Percentiles rank a stretch among this genome's conserved stretches.
These are phyloP conservation scores for Grosmannia clavigera DNA, from an alignment of 2,329 filamentous ascomycete species.

Conservation along the genomic window DNA sequence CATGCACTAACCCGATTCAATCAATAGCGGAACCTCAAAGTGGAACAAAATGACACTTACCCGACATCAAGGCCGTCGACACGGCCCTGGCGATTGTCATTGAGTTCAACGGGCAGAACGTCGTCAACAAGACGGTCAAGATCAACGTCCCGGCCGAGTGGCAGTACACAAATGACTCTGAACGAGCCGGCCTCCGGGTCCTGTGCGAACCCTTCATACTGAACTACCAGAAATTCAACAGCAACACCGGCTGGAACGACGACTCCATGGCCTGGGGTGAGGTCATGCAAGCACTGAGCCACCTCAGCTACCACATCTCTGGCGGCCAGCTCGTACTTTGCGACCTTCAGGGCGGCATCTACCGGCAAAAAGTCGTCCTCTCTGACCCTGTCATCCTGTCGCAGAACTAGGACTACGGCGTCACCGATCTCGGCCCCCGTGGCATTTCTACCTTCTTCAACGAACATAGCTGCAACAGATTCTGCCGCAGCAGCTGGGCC, in stretches of 20 bases:
- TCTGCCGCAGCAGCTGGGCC: constrained; percentile 18
- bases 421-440: constrained; percentile 24
- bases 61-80: too few relatives aligned
- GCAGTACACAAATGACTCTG: too few relatives aligned
- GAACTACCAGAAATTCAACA: constrained; percentile 26
- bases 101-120: too few relatives aligned
- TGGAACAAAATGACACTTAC: too few relatives aligned
- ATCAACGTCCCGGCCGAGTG: too few relatives aligned
- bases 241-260: constrained; percentile 27
- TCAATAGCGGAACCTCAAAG: too few relatives aligned
- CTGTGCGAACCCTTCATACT: constrained; percentile 10
- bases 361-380: constrained; percentile 22
- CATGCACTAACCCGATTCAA: too few relatives aligned
- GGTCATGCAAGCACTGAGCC: constrained; percentile 29
- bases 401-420: constrained; percentile 21
- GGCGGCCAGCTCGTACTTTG: constrained; percentile 26
- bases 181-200: too few relatives aligned
- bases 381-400: constrained; percentile 31
- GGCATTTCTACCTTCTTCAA: constrained; percentile 29
- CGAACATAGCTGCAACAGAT: constrained; percentile 22
- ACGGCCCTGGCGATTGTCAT: too few relatives aligned
- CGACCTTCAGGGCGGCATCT: constrained; percentile 29
- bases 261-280: constrained; percentile 18
- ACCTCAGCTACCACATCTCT: constrained; percentile 28
- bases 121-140: too few relatives aligned